Evolutionary conservation across 768 basidiomycete species (phyloP).

Genomic region (Leucocoprinus sp.): DNA sequence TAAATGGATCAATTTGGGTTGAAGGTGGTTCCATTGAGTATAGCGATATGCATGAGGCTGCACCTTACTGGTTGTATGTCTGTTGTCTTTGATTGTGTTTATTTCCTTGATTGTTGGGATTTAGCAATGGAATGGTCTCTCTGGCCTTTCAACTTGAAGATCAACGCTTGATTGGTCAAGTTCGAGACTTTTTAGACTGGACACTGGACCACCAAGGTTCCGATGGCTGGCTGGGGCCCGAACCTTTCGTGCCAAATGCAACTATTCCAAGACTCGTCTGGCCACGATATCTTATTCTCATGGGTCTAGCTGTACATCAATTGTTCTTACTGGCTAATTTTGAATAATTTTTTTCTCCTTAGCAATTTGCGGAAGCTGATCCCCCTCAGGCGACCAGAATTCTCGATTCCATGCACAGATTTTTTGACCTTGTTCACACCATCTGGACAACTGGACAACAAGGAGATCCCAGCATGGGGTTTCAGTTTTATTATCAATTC

Average conservation of each 20-base stretch:
- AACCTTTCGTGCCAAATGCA: constrained; percentile 27
- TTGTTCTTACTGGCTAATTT: background rate
- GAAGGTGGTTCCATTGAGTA: constrained; percentile 34
- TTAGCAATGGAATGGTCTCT: constrained; percentile 33
- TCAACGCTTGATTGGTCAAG: constrained; percentile 29
- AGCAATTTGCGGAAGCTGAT: constrained; percentile 39
- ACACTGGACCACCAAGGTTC: constrained; percentile 26
- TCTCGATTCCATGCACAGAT: constrained; percentile 30
- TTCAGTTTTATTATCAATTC: constrained; percentile 34
- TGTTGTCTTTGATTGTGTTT: background rate
- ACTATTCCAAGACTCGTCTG: constrained; percentile 30
- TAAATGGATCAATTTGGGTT: constrained; percentile 36
- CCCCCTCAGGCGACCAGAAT: constrained; percentile 27
- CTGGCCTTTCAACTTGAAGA: constrained; percentile 34
- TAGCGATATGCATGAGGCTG: constrained; percentile 35
- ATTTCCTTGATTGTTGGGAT: background rate
- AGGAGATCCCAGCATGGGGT: constrained; percentile 28
- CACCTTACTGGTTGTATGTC: constrained; percentile 37
- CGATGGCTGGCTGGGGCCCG: constrained; percentile 37
- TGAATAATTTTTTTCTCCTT: background rate
- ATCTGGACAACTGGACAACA: constrained; percentile 29
- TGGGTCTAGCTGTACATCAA: constrained; percentile 28
- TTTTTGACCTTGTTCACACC: constrained; percentile 25
- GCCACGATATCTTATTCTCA: constrained; percentile 33
- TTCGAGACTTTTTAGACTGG: constrained; percentile 30